Evolutionary conservation across 1,139 yeast species (phyloP), one percentile per base, ranked within the genome.

Genomic region (Pichia sp.): DNA sequence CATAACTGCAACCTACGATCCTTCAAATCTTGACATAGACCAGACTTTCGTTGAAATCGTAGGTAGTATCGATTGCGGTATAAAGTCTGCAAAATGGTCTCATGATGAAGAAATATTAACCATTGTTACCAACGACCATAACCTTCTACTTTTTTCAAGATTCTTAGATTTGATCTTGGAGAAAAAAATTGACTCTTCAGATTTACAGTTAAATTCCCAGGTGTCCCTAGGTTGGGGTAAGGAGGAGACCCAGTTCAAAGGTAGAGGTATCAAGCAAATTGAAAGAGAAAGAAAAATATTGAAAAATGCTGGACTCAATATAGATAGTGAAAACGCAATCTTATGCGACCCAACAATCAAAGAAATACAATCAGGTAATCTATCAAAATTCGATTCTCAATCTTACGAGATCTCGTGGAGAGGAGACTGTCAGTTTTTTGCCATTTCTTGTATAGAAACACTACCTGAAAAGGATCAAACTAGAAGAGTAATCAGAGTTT

Each of bases 181-280:
- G 65, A 75, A 77, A 52, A 64, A 68, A 27, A 72, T 92, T 58
- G 74, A 79, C 51, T 75, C 80, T 1, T 79, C 78, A 16, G 98
- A 93, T 67, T 75, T 91, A 51, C 73, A 81, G 44, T 47, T 60
- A 34, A 84, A 92, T 3, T 86, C 85, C 63, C 97, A 93, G 66
- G 97, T 95, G 38, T 86, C 95, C 24, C 97, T 93, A 42, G 99
- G 99, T 20, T 95, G 99, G 99, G 99, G 99, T 65, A 88, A 87
- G 63, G 85, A 87, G 60, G 99, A 93, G 70, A 95, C 99, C 0
- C 99, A 95, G 71, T 95, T 95, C 70, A 85, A 88, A 70, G 99
- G 99, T 51, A 85, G 81, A 64, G 99, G 99, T 57, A 93, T 90
- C 46, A 84, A 85, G 64, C 92, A 89, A n/a, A 65, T 80, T 59